Evolutionary conservation across 1,284 basidiomycete genomes (phyloP).

Genomic region (Microstroma glucosiphilum): DNA sequence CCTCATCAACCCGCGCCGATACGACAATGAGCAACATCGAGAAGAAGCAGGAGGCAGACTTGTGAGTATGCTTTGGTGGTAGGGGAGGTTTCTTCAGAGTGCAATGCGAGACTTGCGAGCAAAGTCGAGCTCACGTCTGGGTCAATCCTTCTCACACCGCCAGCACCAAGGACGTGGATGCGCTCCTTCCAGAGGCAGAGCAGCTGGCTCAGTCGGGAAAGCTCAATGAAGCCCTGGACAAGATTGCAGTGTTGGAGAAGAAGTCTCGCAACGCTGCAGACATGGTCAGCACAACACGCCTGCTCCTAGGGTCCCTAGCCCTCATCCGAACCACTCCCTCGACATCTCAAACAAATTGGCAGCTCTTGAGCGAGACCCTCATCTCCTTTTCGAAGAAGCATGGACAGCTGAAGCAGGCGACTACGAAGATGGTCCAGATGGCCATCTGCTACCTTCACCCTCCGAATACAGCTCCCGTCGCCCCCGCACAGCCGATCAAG

Average conservation of each 20-base stretch:
- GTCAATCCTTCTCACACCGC: not conserved
- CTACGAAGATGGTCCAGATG: constrained; percentile 71
- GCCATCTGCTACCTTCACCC: constrained; percentile 42
- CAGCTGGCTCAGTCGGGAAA: constrained; percentile 60
- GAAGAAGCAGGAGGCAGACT: constrained; percentile 59
- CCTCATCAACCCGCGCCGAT: not conserved
- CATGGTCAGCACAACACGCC: constrained; percentile 76
- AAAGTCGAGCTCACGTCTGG: constrained; percentile 1
- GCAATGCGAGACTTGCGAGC: not conserved
- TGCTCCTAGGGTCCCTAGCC: constrained; percentile 66
- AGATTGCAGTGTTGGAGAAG: constrained; percentile 83
- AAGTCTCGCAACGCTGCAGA: constrained; percentile 97
- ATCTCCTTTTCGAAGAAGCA: constrained; percentile 74
- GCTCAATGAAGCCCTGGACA: constrained; percentile 79
- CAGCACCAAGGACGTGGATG: constrained; percentile 15
- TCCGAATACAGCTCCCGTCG: constrained; percentile 11
- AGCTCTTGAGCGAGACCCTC: constrained; percentile 35
- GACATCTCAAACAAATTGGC: constrained; percentile 26
- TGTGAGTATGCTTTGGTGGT: constrained; percentile 54
- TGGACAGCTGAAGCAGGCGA: constrained; percentile 85
- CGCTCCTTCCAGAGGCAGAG: constrained; percentile 52
- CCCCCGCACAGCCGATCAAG: constrained; percentile 61
- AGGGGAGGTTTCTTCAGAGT: not conserved
- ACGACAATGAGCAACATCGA: constrained; percentile 22
- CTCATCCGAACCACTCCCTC: constrained; percentile 36